Conservation (phyloP, 1,284 basidiomycete genomes). For the Albatrellus sp. region DNA sequence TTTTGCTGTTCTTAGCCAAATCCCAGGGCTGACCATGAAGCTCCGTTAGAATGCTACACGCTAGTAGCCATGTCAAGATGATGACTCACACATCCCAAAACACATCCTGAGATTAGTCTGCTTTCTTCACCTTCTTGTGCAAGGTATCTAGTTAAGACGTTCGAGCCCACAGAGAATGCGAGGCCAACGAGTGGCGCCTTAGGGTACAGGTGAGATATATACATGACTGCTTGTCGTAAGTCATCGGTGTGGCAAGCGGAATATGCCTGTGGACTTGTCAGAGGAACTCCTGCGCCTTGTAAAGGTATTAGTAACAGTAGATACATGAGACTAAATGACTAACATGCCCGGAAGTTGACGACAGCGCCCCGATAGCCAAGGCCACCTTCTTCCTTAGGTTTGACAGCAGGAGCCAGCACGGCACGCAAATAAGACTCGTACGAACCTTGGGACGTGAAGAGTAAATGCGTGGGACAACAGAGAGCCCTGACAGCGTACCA, state of each 20-base stretch:
- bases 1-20: constrained; percentile 43
- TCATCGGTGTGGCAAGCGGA: constrained; percentile 83
- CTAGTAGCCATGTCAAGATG: neutral
- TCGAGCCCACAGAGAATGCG: constrained; percentile 91
- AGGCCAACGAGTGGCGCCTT: constrained; percentile 75
- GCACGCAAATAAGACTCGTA: constrained; percentile 84
- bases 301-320: constrained; percentile 5
- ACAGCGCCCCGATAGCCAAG: constrained; percentile 83
- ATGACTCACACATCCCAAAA: constrained; percentile 63
- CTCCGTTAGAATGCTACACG: neutral
- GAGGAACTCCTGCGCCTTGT: constrained; percentile 69
- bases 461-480: neutral
- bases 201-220: constrained; percentile 68
- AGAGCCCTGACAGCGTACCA: constrained; percentile 28
- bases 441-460: constrained; percentile 39
- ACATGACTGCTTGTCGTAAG: constrained; percentile 69
- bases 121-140: constrained; percentile 76
- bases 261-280: constrained; percentile 76
- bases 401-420: constrained; percentile 60
- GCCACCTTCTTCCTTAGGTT: constrained; percentile 61
- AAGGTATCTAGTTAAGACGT: constrained; percentile 84
- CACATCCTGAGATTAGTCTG: constrained; percentile 67
- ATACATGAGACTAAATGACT: constrained; percentile 16
- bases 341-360: constrained; percentile 87
- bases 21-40: constrained; percentile 57